A percentile compares a stretch with the other conserved stretches of the same genome.
Conservation (phyloP, 805 yeast genomes). For the Candida berthetii region DNA sequence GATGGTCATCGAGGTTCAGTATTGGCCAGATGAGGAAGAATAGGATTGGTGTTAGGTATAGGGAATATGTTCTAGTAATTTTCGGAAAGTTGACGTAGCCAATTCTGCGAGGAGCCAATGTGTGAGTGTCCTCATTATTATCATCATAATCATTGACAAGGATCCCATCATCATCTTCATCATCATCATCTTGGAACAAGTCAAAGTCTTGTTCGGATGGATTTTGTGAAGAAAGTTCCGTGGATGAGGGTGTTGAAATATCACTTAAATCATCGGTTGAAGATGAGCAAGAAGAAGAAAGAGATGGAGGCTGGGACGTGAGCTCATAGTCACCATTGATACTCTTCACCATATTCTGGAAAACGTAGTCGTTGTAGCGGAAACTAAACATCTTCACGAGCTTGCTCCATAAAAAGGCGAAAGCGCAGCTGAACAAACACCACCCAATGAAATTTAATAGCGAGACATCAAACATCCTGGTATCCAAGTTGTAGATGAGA, state of each 20-base stretch:
- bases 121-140: no score
- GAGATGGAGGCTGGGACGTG: not conserved
- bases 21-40: conserved; percentile 40
- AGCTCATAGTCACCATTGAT: not conserved
- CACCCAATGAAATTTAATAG: conserved; percentile 10
- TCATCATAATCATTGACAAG: not conserved
- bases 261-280: not conserved
- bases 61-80: conserved; percentile 8
- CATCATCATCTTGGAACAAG: not conserved
- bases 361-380: conserved; percentile 17
- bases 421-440: conserved; percentile 7
- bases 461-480: conserved; percentile 25
- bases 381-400: conserved; percentile 20
- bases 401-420: conserved; percentile 10
- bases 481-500: conserved; percentile 37
- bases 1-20: conserved; percentile 37
- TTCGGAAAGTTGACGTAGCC: conserved; percentile 1
- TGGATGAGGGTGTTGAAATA: no score
- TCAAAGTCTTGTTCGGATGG: no score
- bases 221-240: not conserved
- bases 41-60: conserved; percentile 25
- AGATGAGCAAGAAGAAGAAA: not conserved
- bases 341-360: not conserved
- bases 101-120: no score
- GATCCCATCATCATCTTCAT: not conserved